Conservation (phyloP, 345 rosid species). For the Arabis hirsuta region DNA sequence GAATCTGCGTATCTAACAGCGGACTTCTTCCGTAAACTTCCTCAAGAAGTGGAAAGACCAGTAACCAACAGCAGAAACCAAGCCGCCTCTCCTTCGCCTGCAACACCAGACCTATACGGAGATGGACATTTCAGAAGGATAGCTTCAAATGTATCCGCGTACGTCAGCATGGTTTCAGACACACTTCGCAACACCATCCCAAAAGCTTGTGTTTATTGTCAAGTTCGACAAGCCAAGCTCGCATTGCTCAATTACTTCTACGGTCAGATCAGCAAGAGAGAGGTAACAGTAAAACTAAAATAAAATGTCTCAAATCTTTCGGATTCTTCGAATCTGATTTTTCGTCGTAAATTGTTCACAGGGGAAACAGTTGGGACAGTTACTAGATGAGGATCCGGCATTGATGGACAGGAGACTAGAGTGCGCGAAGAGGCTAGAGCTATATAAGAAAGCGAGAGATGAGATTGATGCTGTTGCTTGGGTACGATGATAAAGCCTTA, state of each 20-base stretch:
- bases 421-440: conserved; percentile 68
- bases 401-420: conserved; percentile 73
- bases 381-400: conserved; percentile 78
- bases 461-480: conserved; percentile 72
- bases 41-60: conserved; percentile 69
- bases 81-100: conserved; percentile 34
- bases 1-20: conserved; percentile 81
- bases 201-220: conserved; percentile 77
- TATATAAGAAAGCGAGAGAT: conserved; percentile 72
- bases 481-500: conserved; percentile 39
- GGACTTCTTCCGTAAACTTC: conserved; percentile 80
- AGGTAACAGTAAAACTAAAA: conserved; percentile 44
- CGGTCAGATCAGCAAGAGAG: conserved; percentile 66
- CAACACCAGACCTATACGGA: conserved; percentile 57
- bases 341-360: conserved; percentile 12
- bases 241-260: conserved; percentile 77
- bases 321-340: neutral
- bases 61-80: conserved; percentile 39
- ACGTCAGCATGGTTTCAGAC: conserved; percentile 74
- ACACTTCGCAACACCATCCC: conserved; percentile 73
- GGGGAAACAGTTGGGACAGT: conserved; percentile 59
- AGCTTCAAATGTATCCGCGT: conserved; percentile 75
- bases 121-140: conserved; percentile 82
- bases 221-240: conserved; percentile 79
- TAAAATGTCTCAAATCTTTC: neutral